Percentiles rank a stretch among this genome's conserved stretches.
These are phyloP conservation scores for Fusarium coffeatum DNA, from an alignment of 2,329 filamentous ascomycete genomes.

Conservation along the genomic window DNA sequence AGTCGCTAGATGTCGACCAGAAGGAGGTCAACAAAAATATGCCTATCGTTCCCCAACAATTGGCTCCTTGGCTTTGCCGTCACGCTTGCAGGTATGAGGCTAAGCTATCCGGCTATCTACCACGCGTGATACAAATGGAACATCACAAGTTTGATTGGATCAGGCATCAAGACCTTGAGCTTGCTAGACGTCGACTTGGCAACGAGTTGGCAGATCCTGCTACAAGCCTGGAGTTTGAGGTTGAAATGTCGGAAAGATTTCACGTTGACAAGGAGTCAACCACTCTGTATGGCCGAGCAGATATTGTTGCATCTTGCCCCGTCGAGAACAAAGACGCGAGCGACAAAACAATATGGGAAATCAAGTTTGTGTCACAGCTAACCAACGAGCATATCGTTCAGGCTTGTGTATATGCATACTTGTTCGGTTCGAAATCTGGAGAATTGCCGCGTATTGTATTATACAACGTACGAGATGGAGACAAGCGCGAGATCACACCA, in stretches of 20 bases:
- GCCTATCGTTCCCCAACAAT: background rate
- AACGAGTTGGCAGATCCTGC: constrained; percentile 15
- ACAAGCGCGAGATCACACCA: constrained; percentile 40
- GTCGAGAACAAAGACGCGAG: background rate
- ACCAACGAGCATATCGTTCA: constrained; percentile 45
- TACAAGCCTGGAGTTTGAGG: constrained; percentile 17
- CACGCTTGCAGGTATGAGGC: constrained; percentile 46
- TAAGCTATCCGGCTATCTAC: constrained; percentile 37
- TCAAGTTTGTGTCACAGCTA: constrained; percentile 48
- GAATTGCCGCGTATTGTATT: constrained; percentile 37
- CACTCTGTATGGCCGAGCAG: constrained; percentile 21
- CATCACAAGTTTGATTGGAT: constrained; percentile 47
- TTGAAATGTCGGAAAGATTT: background rate
- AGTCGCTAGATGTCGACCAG: constrained; percentile 15
- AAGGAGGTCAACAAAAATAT: background rate
- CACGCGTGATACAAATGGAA: constrained; percentile 45
- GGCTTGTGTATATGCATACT: constrained; percentile 44
- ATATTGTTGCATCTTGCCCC: constrained; percentile 14
- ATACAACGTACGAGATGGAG: constrained; percentile 47
- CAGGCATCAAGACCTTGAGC: constrained; percentile 25
- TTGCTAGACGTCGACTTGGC: constrained; percentile 37
- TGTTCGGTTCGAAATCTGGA: constrained; percentile 16
- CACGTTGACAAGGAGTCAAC: background rate
- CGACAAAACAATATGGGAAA: constrained; percentile 44
- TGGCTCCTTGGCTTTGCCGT: constrained; percentile 43